Evolutionary conservation across 1,139 yeast species (phyloP).

Genomic region (Citeromyces hawaiiensis): DNA sequence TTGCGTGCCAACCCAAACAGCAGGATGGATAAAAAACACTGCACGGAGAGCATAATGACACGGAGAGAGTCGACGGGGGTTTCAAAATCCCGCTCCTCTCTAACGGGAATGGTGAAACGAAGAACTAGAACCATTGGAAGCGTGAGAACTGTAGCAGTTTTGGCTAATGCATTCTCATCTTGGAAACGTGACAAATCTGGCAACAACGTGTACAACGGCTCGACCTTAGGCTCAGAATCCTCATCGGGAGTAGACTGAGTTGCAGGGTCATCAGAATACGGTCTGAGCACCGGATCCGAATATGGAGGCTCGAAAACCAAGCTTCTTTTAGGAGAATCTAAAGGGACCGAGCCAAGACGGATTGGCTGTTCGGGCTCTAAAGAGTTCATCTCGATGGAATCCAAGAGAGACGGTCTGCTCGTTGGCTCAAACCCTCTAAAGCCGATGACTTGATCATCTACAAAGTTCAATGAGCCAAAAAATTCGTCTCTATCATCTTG

Average conservation of each 20-base stretch:
- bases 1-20: neutral
- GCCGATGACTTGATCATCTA: neutral
- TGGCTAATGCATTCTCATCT: neutral
- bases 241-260: neutral
- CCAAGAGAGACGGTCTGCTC: neutral
- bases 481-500: conserved; percentile 7
- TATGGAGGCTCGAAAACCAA: neutral
- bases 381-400: neutral
- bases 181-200: neutral
- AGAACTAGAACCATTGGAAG: neutral
- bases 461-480: neutral
- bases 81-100: conserved; percentile 1
- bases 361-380: neutral
- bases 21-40: conserved; percentile 1
- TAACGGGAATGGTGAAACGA: conserved; percentile 3
- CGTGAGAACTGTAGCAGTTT: neutral
- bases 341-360: neutral
- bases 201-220: neutral
- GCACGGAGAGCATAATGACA: neutral
- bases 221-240: neutral
- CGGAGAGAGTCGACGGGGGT: neutral
- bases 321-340: neutral
- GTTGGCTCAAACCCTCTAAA: neutral
- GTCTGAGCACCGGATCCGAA: neutral
- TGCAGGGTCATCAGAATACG: neutral